Evolutionary conservation across 1,284 basidiomycete genomes (phyloP), one percentile per base, ranked within the genome.

Genomic region (Moniliella sp.): DNA sequence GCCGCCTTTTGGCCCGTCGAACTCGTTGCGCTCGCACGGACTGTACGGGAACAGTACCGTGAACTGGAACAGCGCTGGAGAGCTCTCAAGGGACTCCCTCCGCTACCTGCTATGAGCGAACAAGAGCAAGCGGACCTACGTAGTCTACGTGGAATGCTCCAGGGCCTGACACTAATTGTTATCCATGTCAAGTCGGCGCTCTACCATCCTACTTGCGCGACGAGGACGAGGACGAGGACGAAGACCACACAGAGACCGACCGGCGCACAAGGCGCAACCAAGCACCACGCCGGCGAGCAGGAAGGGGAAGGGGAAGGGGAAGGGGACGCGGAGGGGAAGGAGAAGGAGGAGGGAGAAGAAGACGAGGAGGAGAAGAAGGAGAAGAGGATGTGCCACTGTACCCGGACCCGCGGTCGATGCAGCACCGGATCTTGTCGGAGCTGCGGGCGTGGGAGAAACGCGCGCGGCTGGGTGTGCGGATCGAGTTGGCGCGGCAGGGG

Each of bases 121-220:
- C 33, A 11, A 8, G 8, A 13, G 19, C 30, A 15, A 18, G 17
- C 15, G 14, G 1, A 25, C 12, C 5, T 28, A 50, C 25, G 36
- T 28, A 4, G 50, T 48, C 27, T 50, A 7, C 18, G 31, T 1
- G 41, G 39, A 1, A 39, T 40, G 15, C 32, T 54, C 13, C 15
- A 33, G 4, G 50, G 50, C 2, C 28, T 54, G 9, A 37, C 34
- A 2, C 41, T 54, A 3, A 38, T 54, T 18, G 39, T 54, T 15
- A 48, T 51, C 25, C 50, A 54, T 26, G 49, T 54, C 34, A 54
- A 54, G 27, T 44, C 46, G 3, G 46, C 48, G 1, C 30, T 53
- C 8, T 53, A 50, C 26, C 50, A 4, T 45, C 39, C 1, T 50
- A 39, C 3, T 32, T 40, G 23, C 32, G 37, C 0, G 27, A 28